phyloP scores from a whole-genome alignment of 1,284 basidiomycete species.

The Cryptococcus sp. region DNA sequence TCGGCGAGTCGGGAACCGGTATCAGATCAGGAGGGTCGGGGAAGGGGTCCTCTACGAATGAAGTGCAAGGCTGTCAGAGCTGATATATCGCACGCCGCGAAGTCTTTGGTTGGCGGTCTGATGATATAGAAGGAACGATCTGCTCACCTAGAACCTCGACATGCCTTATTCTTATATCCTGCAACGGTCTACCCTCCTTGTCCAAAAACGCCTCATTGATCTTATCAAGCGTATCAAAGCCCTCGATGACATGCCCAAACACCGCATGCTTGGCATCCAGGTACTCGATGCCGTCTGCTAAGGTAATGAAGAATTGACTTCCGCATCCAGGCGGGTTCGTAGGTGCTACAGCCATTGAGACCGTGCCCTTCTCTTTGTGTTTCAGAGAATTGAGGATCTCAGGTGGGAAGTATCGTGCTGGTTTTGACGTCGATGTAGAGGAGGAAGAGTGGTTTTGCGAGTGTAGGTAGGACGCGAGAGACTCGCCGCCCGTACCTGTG shows the following conservation, averaged over 20 bases:
- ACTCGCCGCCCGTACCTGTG: slow-evolving; percentile 89
- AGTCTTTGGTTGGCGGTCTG: background rate
- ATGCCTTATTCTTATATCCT: slow-evolving; percentile 90
- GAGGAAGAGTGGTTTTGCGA: slow-evolving; percentile 55
- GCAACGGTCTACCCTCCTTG: slow-evolving; percentile 82
- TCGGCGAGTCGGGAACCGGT: slow-evolving; percentile 74
- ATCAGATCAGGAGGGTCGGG: slow-evolving; percentile 76
- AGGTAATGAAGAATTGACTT: slow-evolving; percentile 94
- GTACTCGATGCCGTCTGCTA: slow-evolving; percentile 87
- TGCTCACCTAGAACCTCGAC: slow-evolving; percentile 82
- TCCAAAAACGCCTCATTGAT: slow-evolving; percentile 89
- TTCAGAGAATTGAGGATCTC: slow-evolving; percentile 72
- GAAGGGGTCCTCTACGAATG: slow-evolving; percentile 81
- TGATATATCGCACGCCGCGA: slow-evolving; percentile 5
- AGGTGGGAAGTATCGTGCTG: slow-evolving; percentile 82
- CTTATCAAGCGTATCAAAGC: slow-evolving; percentile 87
- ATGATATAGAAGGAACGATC: background rate
- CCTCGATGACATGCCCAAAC: slow-evolving; percentile 94
- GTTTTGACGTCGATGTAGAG: slow-evolving; percentile 40
- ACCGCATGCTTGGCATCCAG: slow-evolving; percentile 94
- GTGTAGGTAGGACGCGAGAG: slow-evolving; percentile 69
- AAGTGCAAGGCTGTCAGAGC: background rate
- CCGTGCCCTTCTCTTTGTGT: slow-evolving; percentile 81
- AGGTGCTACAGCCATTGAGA: slow-evolving; percentile 90
- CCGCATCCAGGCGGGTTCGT: slow-evolving; percentile 77